Conservation (phyloP, 2,329 filamentous ascomycete genomes). For the Rhynchosporium secalis region DNA sequence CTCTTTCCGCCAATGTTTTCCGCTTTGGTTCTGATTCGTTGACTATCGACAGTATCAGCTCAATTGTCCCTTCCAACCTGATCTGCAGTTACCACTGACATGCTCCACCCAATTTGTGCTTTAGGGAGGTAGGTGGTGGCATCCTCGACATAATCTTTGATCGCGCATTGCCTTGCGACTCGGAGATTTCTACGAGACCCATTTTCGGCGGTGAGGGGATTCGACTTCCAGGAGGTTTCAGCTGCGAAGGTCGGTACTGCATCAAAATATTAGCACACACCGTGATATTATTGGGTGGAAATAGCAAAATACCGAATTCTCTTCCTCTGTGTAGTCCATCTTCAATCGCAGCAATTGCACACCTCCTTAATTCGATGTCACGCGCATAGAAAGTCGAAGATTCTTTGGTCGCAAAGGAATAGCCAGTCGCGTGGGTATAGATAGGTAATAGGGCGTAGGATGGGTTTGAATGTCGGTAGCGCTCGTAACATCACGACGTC, state of each 20-base stretch:
- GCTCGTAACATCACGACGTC: neutral
- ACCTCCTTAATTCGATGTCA: conserved; percentile 13
- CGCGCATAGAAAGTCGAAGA: conserved; percentile 17
- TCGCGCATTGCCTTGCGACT: conserved; percentile 61
- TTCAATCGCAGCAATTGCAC: conserved; percentile 30
- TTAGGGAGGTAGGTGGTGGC: conserved; percentile 46
- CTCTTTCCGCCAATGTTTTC: conserved; percentile 57
- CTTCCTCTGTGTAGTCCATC: conserved; percentile 36
- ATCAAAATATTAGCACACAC: conserved; percentile 14
- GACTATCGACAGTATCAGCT: conserved; percentile 42
- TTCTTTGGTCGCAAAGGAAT: neutral
- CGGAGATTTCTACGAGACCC: conserved; percentile 55
- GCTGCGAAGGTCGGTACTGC: conserved; percentile 35
- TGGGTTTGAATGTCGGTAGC: neutral
- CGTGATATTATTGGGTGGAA: neutral
- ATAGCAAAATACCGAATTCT: conserved; percentile 33
- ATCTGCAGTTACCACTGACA: conserved; percentile 24
- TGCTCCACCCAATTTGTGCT: conserved; percentile 46
- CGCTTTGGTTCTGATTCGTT: conserved; percentile 59
- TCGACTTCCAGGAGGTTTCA: conserved; percentile 32
- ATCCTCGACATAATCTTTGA: conserved; percentile 46
- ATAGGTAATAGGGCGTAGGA: neutral
- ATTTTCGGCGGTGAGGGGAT: conserved; percentile 36
- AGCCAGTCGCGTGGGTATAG: neutral
- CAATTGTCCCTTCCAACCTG: neutral